Conservation (phyloP, 2,329 filamentous ascomycete genomes). For the Dothistroma pini region DNA sequence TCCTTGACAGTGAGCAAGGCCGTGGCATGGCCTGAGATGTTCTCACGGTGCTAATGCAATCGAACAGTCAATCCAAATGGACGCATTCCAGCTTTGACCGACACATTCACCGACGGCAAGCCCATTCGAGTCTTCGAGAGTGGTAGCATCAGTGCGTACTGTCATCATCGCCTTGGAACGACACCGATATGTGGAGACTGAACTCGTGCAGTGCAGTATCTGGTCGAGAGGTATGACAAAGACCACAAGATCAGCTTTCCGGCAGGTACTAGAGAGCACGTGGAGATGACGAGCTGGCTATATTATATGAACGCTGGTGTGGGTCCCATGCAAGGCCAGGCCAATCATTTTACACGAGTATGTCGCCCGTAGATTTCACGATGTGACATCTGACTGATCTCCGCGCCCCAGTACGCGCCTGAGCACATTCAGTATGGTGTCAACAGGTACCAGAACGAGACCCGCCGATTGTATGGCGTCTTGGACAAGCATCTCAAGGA, state of each 20-base stretch:
- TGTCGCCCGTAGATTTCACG: not conserved
- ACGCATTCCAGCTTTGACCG: conserved; percentile 82
- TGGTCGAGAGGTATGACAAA: conserved; percentile 31
- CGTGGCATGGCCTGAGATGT: conserved; percentile 59
- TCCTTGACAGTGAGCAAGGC: conserved; percentile 66
- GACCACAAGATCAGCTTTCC: conserved; percentile 82
- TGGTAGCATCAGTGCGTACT: conserved; percentile 60
- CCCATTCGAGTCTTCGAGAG: conserved; percentile 76
- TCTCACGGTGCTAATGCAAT: not conserved
- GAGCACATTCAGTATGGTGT: conserved; percentile 74
- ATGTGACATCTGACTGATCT: not conserved
- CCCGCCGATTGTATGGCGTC: conserved; percentile 73
- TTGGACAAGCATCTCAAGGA: conserved; percentile 65
- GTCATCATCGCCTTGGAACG: conserved; percentile 35
- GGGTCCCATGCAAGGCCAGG: conserved; percentile 48
- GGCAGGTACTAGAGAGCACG: conserved; percentile 66
- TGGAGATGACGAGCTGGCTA: conserved; percentile 69
- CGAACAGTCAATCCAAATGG: conserved; percentile 34
- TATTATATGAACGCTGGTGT: conserved; percentile 67
- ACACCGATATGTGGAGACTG: not conserved
- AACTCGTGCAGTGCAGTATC: conserved; percentile 36
- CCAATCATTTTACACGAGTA: conserved; percentile 71
- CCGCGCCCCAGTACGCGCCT: conserved; percentile 59
- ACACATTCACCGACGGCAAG: conserved; percentile 70
- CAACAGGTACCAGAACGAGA: conserved; percentile 64